phyloP scores from a whole-genome alignment of 805 yeast species.

The Candida pseudofarinosa region DNA sequence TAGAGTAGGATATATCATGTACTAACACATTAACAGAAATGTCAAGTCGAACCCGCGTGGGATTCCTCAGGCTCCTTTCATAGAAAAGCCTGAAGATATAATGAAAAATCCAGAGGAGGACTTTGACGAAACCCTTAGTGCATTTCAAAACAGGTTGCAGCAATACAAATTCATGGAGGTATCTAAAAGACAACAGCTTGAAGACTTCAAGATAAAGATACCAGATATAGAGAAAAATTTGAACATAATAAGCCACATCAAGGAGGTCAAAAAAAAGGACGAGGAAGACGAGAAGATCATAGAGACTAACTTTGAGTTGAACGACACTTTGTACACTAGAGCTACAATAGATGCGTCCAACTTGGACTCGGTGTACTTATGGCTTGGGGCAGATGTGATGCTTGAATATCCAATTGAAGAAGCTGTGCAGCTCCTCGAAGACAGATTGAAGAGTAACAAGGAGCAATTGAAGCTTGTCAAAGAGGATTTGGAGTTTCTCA shows the following conservation, averaged over 20 bases:
- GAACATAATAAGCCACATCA: slow-evolving; percentile 61
- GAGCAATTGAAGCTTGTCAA: slow-evolving; percentile 58
- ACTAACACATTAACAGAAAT: slow-evolving; percentile 33
- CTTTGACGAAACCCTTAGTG: slow-evolving; percentile 62
- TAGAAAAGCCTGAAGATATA: slow-evolving; percentile 74
- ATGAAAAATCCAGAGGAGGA: slow-evolving; percentile 61
- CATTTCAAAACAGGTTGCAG: slow-evolving; percentile 83
- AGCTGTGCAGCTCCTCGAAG: slow-evolving; percentile 66
- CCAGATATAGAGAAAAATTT: slow-evolving; percentile 93
- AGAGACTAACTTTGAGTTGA: slow-evolving; percentile 82
- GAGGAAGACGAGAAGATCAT: slow-evolving; percentile 24
- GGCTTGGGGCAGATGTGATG: slow-evolving; percentile 99
- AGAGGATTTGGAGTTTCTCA: slow-evolving; percentile 78
- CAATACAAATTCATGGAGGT: slow-evolving; percentile 87
- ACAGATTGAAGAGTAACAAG: slow-evolving; percentile 60
- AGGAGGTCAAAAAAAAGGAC: slow-evolving; percentile 39
- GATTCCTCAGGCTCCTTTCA: slow-evolving; percentile 93
- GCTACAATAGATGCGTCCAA: slow-evolving; percentile 66
- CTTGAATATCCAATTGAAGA: slow-evolving; percentile 88
- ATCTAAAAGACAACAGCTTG: slow-evolving; percentile 45
- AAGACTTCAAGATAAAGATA: slow-evolving; percentile 60
- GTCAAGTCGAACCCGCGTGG: slow-evolving; percentile 82
- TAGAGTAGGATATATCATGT: background rate
- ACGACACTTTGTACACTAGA: slow-evolving; percentile 85
- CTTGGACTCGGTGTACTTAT: slow-evolving; percentile 61